Base-by-base conservation (phyloP, 176 grass and related monocot genomes). In the Carex littledalei region DNA sequence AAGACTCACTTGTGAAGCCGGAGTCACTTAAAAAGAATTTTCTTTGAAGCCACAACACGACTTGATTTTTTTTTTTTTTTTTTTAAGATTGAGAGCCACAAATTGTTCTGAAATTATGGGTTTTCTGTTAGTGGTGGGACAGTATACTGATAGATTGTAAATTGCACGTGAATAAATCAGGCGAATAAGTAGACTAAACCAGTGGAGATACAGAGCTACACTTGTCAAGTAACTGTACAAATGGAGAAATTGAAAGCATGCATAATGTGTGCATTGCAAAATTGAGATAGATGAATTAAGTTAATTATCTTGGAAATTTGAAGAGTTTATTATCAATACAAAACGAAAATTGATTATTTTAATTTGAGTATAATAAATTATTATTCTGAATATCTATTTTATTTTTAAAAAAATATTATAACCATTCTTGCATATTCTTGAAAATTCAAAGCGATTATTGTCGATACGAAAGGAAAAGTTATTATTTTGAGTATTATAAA, bases 111-210 rank as follows among this genome's bases (percentile, higher is more conserved):
- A 63, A 54, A 41, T 45, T 64, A 32, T 17, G 57, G 79, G 24
- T 81, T 39, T 45, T 81, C 79, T 63, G 79, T 81, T 63, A 81
- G 57, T 64, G 79, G 79, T n/a, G 59, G 79, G 58, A 34, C 59
- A 63, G 12, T 11, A 63, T 29, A 61, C 0, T 13, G 78, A 81
- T 62, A 37, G 37, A 2, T 63, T 63, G 10, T 21, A 41, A 81
- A 17, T 63, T 63, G 59, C 79, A 64, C 14, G 79, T 47, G 79
- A 64, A 45, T 47, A 35, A 20, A 60, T 41, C 14, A 39, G 8
- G 53, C 10, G 39, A 6, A 20, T 53, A 14, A 22, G n/a, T 83
- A 17, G 29, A 67, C 63, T 49, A 29, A 50, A 67, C 50, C 20
- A 7, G 3, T 53, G 37, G 58, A 64, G 18, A 15, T 53, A 37